Evolutionary conservation across 176 grass and related monocot genomes (phyloP).

Genomic region (Cymbopogon citratus): DNA sequence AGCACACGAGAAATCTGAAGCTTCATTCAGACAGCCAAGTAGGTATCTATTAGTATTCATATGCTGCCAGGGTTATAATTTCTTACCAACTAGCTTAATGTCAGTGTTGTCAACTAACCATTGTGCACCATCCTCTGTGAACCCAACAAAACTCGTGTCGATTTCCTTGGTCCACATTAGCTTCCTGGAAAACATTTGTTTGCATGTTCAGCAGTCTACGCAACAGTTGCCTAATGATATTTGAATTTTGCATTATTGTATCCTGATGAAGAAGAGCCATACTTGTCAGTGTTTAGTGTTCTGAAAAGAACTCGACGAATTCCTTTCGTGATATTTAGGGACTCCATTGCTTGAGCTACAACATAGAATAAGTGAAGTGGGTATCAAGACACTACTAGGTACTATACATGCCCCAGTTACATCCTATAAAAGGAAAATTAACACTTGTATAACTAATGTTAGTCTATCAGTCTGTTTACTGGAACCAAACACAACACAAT

Average conservation of each 20-base stretch:
- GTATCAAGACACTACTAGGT: not conserved
- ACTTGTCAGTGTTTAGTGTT: constrained; percentile 82
- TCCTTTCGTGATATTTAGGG: constrained; percentile 59
- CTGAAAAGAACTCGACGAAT: constrained; percentile 77
- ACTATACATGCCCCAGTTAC: not conserved
- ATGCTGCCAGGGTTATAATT: not conserved
- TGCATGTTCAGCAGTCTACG: not conserved
- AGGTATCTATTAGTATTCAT: not conserved
- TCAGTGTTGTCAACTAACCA: constrained; percentile 95
- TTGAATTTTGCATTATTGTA: not conserved
- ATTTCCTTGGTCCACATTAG: constrained; percentile 72
- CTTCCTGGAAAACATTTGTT: constrained; percentile 41
- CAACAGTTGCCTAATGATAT: not conserved
- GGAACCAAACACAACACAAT: not conserved
- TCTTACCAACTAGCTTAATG: constrained; percentile 85
- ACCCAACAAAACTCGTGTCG: constrained; percentile 67
- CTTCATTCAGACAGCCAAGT: not conserved
- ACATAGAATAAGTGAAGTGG: constrained; percentile 11
- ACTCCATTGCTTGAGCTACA: constrained; percentile 75
- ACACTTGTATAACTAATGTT: not conserved
- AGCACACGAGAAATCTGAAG: not conserved
- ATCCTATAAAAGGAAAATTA: not conserved
- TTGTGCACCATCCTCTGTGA: constrained; percentile 66
- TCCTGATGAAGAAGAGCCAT: not conserved
- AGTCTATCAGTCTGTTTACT: not conserved